Base-by-base conservation (phyloP, 2,329 filamentous ascomycete species). In the Furcasterigmium furcatum region DNA sequence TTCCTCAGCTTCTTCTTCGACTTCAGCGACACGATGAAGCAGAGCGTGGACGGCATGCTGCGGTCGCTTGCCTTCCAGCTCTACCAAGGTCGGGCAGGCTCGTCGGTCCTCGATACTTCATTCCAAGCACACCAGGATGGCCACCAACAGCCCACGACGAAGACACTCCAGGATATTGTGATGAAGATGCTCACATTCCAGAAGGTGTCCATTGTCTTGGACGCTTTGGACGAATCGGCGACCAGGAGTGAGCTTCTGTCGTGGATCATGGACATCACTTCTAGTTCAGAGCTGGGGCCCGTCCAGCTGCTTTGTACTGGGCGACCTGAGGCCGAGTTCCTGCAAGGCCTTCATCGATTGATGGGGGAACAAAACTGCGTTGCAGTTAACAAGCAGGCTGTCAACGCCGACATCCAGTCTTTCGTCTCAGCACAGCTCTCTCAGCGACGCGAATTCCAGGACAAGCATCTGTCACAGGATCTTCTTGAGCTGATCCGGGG, bases 191-290 rank as follows among this genome's bases (percentile, higher is more conserved):
- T 66, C 3, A 21, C 22, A 45, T 18, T 10, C 8, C 9, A 21
- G 9, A 50, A 36, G 12, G 38, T 44, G 12, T 25, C 7, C 12
- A 41, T 58, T n/a, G 25, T 56, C 6, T 32, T 59, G 0, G 54
- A 60, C 19, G 57, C 56, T 7, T 32, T 60, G 12, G 55, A 57
- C 25, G 55, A 59, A 38, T 58, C 38, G 8, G 48, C 29, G 5
- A 51, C 41, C 22, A 57, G 50, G 27, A 3, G 25, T 8, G 45
- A 53, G 7, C 46, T 59, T 27, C 22, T 59, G 2, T 20, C 3
- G 2, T 59, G 52, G 55, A 50, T 60, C 0, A 16, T 27, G 24
- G 25, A 29, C 22, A 22, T 52, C 9, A 27, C n/a, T 4, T 51
- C 48, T 8, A 46, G 8, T 6, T 14, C 49, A 20, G 44, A 35